These are phyloP conservation scores for Chaetomium tenue DNA, from an alignment of 495 filamentous ascomycete species.

Conservation along the genomic window DNA sequence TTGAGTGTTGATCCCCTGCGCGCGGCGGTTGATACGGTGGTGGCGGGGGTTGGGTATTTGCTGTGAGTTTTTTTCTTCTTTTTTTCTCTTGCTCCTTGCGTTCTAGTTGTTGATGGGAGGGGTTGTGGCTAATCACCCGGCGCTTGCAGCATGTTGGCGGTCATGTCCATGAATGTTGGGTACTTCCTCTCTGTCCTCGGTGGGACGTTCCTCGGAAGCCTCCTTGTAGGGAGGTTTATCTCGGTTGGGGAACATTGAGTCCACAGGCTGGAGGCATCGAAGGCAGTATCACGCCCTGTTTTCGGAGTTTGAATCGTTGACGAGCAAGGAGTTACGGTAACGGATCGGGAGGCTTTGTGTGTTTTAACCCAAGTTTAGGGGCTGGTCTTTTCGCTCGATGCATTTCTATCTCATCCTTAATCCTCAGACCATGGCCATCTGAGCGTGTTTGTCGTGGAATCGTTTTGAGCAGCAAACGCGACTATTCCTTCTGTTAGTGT, in stretches of 20 bases:
- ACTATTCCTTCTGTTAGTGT: constrained; percentile 11
- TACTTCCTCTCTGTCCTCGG: constrained; percentile 86
- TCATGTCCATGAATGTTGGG: constrained; percentile 97
- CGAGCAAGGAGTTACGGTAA: not conserved
- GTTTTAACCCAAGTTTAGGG: not conserved
- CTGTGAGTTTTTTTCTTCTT: constrained; percentile 61
- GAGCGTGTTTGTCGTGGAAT: not conserved
- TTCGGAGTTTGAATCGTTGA: not conserved
- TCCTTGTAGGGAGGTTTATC: constrained; percentile 70
- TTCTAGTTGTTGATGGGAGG: not conserved
- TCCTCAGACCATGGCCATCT: not conserved
- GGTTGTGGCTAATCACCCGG: constrained; percentile 19
- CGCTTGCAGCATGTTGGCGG: constrained; percentile 80
- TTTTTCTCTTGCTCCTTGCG: constrained; percentile 2
- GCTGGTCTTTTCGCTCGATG: not conserved
- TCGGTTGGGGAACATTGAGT: constrained; percentile 38
- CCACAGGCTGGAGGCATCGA: not conserved
- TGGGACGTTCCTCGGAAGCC: constrained; percentile 80
- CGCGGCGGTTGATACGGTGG: constrained; percentile 63
- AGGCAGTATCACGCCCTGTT: not conserved
- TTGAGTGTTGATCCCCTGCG: constrained; percentile 74
- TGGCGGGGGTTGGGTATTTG: constrained; percentile 77
- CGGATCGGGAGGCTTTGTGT: not conserved
- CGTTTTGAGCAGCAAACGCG: not conserved
- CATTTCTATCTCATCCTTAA: not conserved